A percentile compares a stretch with the other conserved stretches of the same genome.
Conservation (phyloP, 495 filamentous ascomycete species). For the Neurospora hispaniola region DNA sequence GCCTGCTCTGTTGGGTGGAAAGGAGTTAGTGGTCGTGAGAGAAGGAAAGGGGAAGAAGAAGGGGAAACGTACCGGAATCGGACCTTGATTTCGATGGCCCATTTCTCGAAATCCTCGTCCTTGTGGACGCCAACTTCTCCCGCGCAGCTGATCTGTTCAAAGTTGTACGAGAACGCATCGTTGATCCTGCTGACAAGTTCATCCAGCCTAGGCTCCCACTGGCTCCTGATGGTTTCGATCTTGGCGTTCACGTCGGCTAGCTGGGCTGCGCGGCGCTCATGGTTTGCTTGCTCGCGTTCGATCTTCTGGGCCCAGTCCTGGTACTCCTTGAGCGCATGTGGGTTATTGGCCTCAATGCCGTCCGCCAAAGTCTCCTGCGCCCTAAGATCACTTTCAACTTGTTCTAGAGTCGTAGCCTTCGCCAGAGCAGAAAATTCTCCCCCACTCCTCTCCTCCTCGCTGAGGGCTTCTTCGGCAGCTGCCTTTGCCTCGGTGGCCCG, state of each 20-base stretch:
- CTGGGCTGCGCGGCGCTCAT: slow-evolving; percentile 30
- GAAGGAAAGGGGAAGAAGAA: neutral
- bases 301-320: slow-evolving; percentile 54
- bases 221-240: slow-evolving; percentile 44
- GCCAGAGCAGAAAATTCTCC: slow-evolving; percentile 26
- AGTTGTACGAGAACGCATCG: slow-evolving; percentile 80
- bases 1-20: slow-evolving; percentile 45
- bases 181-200: slow-evolving; percentile 69
- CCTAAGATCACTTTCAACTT: slow-evolving; percentile 63
- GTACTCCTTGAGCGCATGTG: slow-evolving; percentile 64
- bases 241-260: slow-evolving; percentile 45
- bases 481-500: slow-evolving; percentile 19
- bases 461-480: slow-evolving; percentile 19
- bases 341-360: slow-evolving; percentile 70
- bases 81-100: slow-evolving; percentile 89
- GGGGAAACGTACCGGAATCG: slow-evolving; percentile 65
- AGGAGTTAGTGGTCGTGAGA: neutral
- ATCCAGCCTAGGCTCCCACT: slow-evolving; percentile 84
- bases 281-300: slow-evolving; percentile 28
- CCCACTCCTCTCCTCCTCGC: slow-evolving; percentile 16
- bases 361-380: slow-evolving; percentile 64
- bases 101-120: slow-evolving; percentile 80
- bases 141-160: slow-evolving; percentile 89
- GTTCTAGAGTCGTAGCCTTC: slow-evolving; percentile 41
- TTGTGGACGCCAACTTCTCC: slow-evolving; percentile 78